Percentiles rank a stretch among this genome's conserved stretches.
These are phyloP conservation scores for Arxiozyma telluris DNA, from an alignment of 1,139 yeast species.

Conservation along the genomic window DNA sequence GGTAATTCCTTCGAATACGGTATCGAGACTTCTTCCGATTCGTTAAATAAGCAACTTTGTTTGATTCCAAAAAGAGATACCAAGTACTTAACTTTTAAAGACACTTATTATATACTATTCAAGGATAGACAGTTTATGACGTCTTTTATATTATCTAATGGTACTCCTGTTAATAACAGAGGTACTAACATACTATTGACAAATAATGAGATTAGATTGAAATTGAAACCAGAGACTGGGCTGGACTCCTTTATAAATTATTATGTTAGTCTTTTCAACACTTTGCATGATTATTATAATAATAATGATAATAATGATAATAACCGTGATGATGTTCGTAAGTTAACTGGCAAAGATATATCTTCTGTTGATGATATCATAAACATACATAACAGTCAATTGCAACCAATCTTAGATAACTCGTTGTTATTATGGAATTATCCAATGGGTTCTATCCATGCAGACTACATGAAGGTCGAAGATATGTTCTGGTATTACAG, in stretches of 20 bases:
- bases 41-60: background rate
- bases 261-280: conserved; percentile 10
- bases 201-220: conserved; percentile 17
- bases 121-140: conserved; percentile 12
- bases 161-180: background rate
- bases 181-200: background rate
- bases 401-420: conserved; percentile 5
- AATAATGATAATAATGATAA: conserved; percentile 7
- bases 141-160: background rate
- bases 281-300: conserved; percentile 19
- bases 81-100: conserved; percentile 24
- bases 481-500: conserved; percentile 26
- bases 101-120: conserved; percentile 23
- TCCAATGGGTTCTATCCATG: conserved; percentile 20
- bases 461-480: conserved; percentile 9
- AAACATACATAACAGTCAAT: conserved; percentile 4
- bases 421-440: conserved; percentile 27
- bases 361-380: conserved; percentile 2
- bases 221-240: conserved; percentile 8
- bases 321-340: background rate
- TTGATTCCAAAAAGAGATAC: conserved; percentile 19
- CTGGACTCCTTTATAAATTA: background rate
- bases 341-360: background rate
- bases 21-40: background rate
- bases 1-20: background rate